A percentile compares a stretch with the other conserved stretches of the same genome.
Evolutionary conservation across 2,329 filamentous ascomycete species (phyloP).

Genomic region (Fusarium poae): DNA sequence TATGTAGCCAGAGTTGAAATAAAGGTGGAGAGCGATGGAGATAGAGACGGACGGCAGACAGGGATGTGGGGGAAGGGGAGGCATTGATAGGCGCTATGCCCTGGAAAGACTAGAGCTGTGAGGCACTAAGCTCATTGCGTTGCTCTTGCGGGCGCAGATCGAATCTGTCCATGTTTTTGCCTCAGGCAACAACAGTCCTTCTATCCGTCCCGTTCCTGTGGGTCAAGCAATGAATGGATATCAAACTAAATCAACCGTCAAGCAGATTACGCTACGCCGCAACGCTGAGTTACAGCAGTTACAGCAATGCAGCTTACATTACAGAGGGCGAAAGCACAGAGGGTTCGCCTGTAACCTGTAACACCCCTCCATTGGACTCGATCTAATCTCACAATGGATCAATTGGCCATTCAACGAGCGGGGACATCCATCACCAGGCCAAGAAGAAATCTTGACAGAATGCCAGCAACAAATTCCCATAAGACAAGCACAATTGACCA

Average conservation of each 20-base stretch:
- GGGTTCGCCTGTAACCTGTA: constrained; percentile 6
- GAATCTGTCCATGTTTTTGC: constrained; percentile 20
- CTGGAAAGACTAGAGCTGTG: not conserved
- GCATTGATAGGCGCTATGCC: constrained; percentile 11
- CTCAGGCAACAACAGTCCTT: constrained; percentile 20
- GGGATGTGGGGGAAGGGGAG: constrained; percentile 22
- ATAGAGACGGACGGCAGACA: constrained; percentile 31
- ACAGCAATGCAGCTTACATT: constrained; percentile 9
- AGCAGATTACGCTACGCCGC: constrained; percentile 25
- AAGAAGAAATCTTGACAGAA: constrained; percentile 20
- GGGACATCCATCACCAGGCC: constrained; percentile 32
- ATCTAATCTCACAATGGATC: constrained; percentile 11
- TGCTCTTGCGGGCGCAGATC: constrained; percentile 34
- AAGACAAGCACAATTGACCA: constrained; percentile 32
- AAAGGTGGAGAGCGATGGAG: constrained; percentile 15
- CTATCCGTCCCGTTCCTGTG: constrained; percentile 34
- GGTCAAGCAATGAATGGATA: constrained; percentile 19
- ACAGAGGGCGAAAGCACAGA: constrained; percentile 23
- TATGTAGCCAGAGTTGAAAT: constrained; percentile 12
- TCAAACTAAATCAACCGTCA: constrained; percentile 15
- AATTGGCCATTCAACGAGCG: constrained; percentile 38
- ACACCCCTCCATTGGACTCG: constrained; percentile 27
- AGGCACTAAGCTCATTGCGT: constrained; percentile 27
- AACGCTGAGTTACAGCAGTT: constrained; percentile 6
- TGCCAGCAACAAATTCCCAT: constrained; percentile 38